Evolutionary conservation across 306 rosid species (phyloP).

Genomic region (Cucurbita ficifolia): DNA sequence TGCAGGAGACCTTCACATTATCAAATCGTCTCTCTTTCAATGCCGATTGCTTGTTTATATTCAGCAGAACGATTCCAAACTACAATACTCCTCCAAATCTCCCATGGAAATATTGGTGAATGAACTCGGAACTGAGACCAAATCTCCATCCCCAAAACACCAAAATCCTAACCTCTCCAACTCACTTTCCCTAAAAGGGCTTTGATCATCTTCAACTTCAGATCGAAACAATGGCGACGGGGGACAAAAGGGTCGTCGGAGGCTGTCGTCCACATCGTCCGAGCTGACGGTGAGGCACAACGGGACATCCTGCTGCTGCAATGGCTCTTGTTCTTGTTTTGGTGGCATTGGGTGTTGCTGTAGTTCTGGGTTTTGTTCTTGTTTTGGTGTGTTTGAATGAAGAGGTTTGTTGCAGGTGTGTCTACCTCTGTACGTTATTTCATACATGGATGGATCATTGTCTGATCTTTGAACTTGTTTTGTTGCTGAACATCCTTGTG

Average conservation of each 20-base stretch:
- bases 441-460: slow-evolving; percentile 24
- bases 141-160: slow-evolving; percentile 21
- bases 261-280: slow-evolving; percentile 14
- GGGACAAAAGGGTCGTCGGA: slow-evolving; percentile 31
- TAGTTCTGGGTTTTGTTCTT: slow-evolving; percentile 14
- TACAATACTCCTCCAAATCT: slow-evolving; percentile 20
- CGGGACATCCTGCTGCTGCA: slow-evolving; percentile 8
- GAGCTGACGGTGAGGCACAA: slow-evolving; percentile 14
- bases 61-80: slow-evolving; percentile 25
- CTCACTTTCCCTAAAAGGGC: slow-evolving; percentile 21
- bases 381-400: neutral
- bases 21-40: neutral
- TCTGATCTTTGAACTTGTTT: slow-evolving; percentile 77
- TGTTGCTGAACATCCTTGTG: slow-evolving; percentile 69
- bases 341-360: slow-evolving; percentile 3
- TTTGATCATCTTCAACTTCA: slow-evolving; percentile 17
- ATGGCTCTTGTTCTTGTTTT: slow-evolving; percentile 15
- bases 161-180: slow-evolving; percentile 19
- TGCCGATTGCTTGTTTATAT: slow-evolving; percentile 3
- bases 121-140: slow-evolving; percentile 44
- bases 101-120: slow-evolving; percentile 34
- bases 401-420: slow-evolving; percentile 39
- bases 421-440: slow-evolving; percentile 42
- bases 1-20: neutral
- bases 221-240: slow-evolving; percentile 23